Percentiles rank a stretch among this genome's conserved stretches.
These are phyloP conservation scores for Metschnikowia borealis DNA, from an alignment of 805 yeast species.

Conservation along the genomic window DNA sequence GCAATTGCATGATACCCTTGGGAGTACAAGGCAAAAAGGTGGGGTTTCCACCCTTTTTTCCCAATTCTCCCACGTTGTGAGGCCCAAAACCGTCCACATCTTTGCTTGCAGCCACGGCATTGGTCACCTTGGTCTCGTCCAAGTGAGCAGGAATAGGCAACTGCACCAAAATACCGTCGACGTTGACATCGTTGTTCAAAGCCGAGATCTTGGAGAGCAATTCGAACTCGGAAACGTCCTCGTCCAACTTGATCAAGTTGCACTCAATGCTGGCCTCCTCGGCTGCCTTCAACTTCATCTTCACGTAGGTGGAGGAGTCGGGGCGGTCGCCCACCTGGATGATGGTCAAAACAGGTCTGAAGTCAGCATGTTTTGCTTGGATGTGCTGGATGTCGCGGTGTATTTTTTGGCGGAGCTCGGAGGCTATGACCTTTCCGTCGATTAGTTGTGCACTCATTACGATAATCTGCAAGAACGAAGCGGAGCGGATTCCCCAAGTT, in stretches of 20 bases:
- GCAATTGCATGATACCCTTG: slow-evolving; percentile 66
- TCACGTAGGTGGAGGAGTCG: slow-evolving; percentile 77
- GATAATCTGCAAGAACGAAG: not conserved
- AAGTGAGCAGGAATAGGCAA: slow-evolving; percentile 72
- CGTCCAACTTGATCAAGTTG: slow-evolving; percentile 56
- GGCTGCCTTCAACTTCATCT: slow-evolving; percentile 77
- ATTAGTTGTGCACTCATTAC: slow-evolving; percentile 34
- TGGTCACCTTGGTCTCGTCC: slow-evolving; percentile 63
- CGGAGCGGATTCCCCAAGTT: not conserved
- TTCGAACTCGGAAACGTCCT: slow-evolving; percentile 50
- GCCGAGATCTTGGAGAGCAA: slow-evolving; percentile 49
- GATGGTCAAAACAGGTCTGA: slow-evolving; percentile 63
- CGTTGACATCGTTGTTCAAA: slow-evolving; percentile 54
- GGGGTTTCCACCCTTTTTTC: slow-evolving; percentile 71
- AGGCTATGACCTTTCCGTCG: slow-evolving; percentile 45
- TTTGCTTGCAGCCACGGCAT: slow-evolving; percentile 59
- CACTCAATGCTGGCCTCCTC: slow-evolving; percentile 64
- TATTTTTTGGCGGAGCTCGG: slow-evolving; percentile 33
- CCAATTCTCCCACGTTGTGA: slow-evolving; percentile 70
- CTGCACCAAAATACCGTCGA: slow-evolving; percentile 74
- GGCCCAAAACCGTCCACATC: slow-evolving; percentile 86
- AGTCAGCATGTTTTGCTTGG: slow-evolving; percentile 46
- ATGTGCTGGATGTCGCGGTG: slow-evolving; percentile 39
- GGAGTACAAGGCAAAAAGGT: slow-evolving; percentile 80
- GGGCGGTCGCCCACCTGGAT: slow-evolving; percentile 76